Percentiles rank a stretch among this genome's conserved stretches.
Evolutionary conservation across 2,329 filamentous ascomycete species (phyloP).

Genomic region (Pyrenochaeta sp.): DNA sequence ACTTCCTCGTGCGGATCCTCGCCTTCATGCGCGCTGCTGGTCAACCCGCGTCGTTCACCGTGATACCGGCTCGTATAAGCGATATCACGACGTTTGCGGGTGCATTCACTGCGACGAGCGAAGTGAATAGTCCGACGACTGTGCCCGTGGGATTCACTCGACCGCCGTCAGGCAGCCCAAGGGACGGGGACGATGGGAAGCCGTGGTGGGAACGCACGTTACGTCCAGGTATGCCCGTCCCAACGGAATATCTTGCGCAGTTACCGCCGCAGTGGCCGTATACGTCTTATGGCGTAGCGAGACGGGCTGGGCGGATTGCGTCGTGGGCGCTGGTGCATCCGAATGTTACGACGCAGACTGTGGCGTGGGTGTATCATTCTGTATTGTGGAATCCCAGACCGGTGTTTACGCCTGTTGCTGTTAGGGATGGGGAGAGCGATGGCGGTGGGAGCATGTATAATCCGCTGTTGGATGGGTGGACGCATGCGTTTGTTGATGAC

Average conservation of each 20-base stretch:
- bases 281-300: slow-evolving; percentile 5
- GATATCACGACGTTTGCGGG: background rate
- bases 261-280: slow-evolving; percentile 20
- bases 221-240: background rate
- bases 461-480: slow-evolving; percentile 5
- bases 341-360: slow-evolving; percentile 1
- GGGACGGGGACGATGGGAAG: background rate
- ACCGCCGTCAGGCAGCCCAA: background rate
- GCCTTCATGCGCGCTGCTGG: background rate
- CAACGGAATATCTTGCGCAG: slow-evolving; percentile 16
- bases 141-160: background rate
- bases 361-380: slow-evolving; percentile 9
- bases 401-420: background rate
- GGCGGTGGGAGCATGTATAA: background rate
- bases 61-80: background rate
- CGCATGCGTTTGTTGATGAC: background rate
- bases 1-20: background rate
- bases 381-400: slow-evolving; percentile 12
- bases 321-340: slow-evolving; percentile 6
- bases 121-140: background rate
- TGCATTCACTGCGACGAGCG: background rate
- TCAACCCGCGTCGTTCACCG: background rate
- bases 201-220: background rate
- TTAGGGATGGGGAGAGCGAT: background rate
- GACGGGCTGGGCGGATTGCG: background rate